These are phyloP conservation scores for Panus rudis DNA, from an alignment of 768 basidiomycete genomes.

Conservation along the genomic window DNA sequence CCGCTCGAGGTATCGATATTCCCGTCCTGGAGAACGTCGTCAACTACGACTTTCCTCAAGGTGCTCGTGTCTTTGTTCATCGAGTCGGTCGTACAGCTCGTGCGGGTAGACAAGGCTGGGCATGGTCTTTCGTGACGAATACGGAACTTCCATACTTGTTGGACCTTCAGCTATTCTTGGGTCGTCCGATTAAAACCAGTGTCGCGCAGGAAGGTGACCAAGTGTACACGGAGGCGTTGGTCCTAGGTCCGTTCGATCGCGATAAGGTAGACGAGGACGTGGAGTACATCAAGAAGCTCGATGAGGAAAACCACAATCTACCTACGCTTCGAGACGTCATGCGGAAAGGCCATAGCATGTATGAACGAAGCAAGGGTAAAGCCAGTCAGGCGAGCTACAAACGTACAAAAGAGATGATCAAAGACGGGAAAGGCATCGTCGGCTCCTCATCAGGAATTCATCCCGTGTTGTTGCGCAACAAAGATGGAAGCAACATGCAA, in stretches of 20 bases:
- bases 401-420: slow-evolving; percentile 82
- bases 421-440: slow-evolving; percentile 52
- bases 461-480: slow-evolving; percentile 49
- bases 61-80: slow-evolving; percentile 90
- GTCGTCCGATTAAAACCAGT: slow-evolving; percentile 61
- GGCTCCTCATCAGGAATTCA: slow-evolving; percentile 61
- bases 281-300: slow-evolving; percentile 67
- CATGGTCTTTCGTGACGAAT: slow-evolving; percentile 89
- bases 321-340: slow-evolving; percentile 71
- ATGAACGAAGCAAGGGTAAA: slow-evolving; percentile 88
- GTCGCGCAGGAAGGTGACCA: slow-evolving; percentile 46
- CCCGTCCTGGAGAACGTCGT: slow-evolving; percentile 94
- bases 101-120: slow-evolving; percentile 92
- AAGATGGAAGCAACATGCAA: slow-evolving; percentile 23
- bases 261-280: slow-evolving; percentile 76
- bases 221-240: slow-evolving; percentile 61
- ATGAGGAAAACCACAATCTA: slow-evolving; percentile 58
- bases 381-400: slow-evolving; percentile 81
- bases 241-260: slow-evolving; percentile 79
- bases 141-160: slow-evolving; percentile 84
- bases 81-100: slow-evolving; percentile 95
- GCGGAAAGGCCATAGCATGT: slow-evolving; percentile 86
- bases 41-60: slow-evolving; percentile 97
- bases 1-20: slow-evolving; percentile 96
- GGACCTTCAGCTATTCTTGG: slow-evolving; percentile 90